Evolutionary conservation across 805 yeast species (phyloP).

Genomic region (Metschnikowia gelsemii): DNA sequence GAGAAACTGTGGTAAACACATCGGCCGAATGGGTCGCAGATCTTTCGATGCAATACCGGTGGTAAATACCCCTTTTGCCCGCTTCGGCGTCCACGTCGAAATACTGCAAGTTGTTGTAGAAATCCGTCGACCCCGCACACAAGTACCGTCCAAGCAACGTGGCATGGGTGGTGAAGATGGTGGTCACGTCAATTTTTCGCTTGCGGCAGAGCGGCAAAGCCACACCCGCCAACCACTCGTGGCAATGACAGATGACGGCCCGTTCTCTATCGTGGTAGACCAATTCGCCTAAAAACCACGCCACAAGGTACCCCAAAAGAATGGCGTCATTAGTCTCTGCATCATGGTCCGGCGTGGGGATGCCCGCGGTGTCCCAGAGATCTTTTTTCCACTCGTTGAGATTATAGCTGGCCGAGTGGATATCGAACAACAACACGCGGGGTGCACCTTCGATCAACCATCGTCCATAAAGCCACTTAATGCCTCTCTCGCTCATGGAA

Average conservation of each 20-base stretch:
- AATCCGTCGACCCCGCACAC: conserved; percentile 96
- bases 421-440: conserved; percentile 82
- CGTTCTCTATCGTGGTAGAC: conserved; percentile 79
- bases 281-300: conserved; percentile 96
- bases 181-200: conserved; percentile 88
- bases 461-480: conserved; percentile 81
- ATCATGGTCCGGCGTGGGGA: conserved; percentile 91
- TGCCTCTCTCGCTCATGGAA: conserved; percentile 80
- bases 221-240: conserved; percentile 98
- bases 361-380: conserved; percentile 86
- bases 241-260: conserved; percentile 92
- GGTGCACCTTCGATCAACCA: conserved; percentile 99
- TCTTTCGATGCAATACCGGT: conserved; percentile 93
- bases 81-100: conserved; percentile 98
- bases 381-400: conserved; percentile 94
- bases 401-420: conserved; percentile 64
- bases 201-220: conserved; percentile 90
- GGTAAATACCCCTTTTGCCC: conserved; percentile 96
- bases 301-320: conserved; percentile 85
- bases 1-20: conserved; percentile 95
- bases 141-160: conserved; percentile 90
- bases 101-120: conserved; percentile 82
- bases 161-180: conserved; percentile 97
- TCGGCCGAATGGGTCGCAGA: conserved; percentile 96
- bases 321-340: conserved; percentile 90